Conservation (phyloP, 192 early-diverging fungal genomes). For the Neocallimastix lanati region DNA sequence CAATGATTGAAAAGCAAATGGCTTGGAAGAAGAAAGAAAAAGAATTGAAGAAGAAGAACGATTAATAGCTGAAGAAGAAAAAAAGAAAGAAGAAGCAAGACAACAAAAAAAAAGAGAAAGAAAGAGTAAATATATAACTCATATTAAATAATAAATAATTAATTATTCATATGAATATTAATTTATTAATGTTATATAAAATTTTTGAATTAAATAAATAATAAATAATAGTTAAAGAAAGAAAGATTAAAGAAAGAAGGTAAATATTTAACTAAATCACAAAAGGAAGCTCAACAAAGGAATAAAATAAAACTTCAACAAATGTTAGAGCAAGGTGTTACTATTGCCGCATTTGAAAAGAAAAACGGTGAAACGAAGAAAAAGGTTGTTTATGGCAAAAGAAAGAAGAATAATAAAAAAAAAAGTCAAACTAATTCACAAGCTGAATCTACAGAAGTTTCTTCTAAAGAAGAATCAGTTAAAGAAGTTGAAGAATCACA, state of each 20-base stretch:
- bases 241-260: slow-evolving; percentile 82
- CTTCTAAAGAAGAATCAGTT: slow-evolving; percentile 6
- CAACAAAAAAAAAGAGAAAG: slow-evolving; percentile 65
- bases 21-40: slow-evolving; percentile 53
- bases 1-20: slow-evolving; percentile 49
- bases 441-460: neutral
- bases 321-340: slow-evolving; percentile 2
- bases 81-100: slow-evolving; percentile 53
- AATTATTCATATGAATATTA: no score
- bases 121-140: slow-evolving; percentile 20
- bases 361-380: slow-evolving; percentile 29
- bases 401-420: slow-evolving; percentile 48
- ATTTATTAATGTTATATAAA: no score
- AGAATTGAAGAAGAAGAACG: slow-evolving; percentile 49
- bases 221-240: slow-evolving; percentile 37
- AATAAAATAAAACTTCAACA: slow-evolving; percentile 1
- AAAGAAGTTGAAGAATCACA: slow-evolving; percentile 7
- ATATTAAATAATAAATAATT: no score
- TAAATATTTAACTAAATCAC: slow-evolving; percentile 76
- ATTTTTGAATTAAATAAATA: no score
- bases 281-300: slow-evolving; percentile 3
- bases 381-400: slow-evolving; percentile 50
- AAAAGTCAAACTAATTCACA: slow-evolving; percentile 1
- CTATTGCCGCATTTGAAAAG: neutral
- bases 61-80: slow-evolving; percentile 52